phyloP scores from a whole-genome alignment of 2,329 filamentous ascomycete species.

The Trichophyton mentagrophytes region DNA sequence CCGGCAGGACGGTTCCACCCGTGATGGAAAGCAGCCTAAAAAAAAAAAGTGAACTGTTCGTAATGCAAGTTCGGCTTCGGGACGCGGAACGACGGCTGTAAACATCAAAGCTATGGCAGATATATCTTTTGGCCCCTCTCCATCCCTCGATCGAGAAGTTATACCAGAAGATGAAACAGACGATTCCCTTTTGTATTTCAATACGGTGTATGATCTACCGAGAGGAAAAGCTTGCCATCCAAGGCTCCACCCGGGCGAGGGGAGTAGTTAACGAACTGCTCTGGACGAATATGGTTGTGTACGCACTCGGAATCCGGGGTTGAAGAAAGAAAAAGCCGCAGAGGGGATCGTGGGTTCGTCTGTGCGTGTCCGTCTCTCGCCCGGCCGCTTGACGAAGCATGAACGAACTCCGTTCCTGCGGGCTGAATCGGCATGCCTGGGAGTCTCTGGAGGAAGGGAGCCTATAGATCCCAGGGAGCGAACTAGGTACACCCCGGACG shows the following conservation, averaged over 20 bases:
- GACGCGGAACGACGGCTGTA: not conserved
- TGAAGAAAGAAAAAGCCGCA: not conserved
- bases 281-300: too few relatives aligned
- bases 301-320: not conserved
- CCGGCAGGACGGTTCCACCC: not conserved
- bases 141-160: not conserved
- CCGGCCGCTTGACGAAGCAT: not conserved
- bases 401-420: not conserved
- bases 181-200: too few relatives aligned
- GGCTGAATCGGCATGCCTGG: constrained; percentile 1
- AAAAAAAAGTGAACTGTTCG: not conserved
- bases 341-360: not conserved
- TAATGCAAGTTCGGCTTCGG: not conserved
- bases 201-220: too few relatives aligned
- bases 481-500: not conserved
- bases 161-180: too few relatives aligned
- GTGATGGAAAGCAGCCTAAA: not conserved
- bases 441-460: not conserved
- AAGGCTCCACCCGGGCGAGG: too few relatives aligned
- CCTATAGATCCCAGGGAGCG: not conserved
- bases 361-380: not conserved
- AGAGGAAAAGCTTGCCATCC: too few relatives aligned
- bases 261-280: too few relatives aligned
- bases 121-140: not conserved
- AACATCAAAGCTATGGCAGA: too few relatives aligned